These are phyloP conservation scores for Salix udensis DNA, from an alignment of 345 rosid species.

Conservation along the genomic window DNA sequence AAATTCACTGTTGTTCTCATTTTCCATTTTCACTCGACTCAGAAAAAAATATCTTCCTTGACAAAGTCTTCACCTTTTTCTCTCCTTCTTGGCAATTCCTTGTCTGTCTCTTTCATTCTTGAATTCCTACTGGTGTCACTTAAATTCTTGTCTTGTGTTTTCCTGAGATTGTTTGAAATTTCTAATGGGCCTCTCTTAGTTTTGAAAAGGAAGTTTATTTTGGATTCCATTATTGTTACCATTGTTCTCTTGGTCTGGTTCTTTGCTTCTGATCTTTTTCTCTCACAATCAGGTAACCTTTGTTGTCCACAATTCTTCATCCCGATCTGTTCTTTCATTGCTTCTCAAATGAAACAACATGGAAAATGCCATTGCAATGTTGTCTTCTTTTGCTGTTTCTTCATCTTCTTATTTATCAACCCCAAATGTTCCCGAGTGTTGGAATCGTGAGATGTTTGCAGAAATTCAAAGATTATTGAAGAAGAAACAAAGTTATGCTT, in stretches of 20 bases:
- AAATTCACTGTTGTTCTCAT: background rate
- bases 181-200: conserved; percentile 5
- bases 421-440: background rate
- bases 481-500: too few species aligned
- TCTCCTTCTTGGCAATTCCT: background rate
- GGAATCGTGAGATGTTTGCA: too few species aligned
- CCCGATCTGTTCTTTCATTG: background rate
- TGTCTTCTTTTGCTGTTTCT: background rate
- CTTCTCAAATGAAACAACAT: background rate
- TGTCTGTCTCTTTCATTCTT: background rate
- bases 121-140: background rate
- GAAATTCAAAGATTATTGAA: too few species aligned
- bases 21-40: background rate
- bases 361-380: background rate
- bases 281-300: background rate
- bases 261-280: background rate
- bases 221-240: background rate
- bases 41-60: background rate
- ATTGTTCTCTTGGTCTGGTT: background rate
- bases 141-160: background rate
- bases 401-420: background rate
- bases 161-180: background rate
- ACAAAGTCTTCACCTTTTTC: background rate
- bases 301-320: background rate
- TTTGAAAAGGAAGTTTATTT: background rate